Percentiles rank a stretch among this genome's conserved stretches.
Evolutionary conservation across 805 yeast genomes (phyloP).

Genomic region (Candida nanaspora): DNA sequence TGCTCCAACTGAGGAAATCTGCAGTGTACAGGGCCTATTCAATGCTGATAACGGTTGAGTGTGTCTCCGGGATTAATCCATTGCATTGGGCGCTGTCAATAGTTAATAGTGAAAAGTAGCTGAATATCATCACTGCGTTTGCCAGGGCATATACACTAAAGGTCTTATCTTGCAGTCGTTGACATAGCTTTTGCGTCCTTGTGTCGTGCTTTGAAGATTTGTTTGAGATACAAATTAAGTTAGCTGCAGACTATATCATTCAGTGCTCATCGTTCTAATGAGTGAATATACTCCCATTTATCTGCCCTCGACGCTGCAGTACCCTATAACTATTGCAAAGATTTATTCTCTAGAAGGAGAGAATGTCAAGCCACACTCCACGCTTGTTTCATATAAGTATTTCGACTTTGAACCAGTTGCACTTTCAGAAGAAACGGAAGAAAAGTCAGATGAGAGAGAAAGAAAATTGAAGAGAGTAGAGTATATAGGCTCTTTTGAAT

Average conservation of each 20-base stretch:
- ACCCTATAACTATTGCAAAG: constrained; percentile 58
- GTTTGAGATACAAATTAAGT: too few relatives aligned
- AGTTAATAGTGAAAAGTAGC: too few relatives aligned
- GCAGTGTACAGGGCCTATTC: too few relatives aligned
- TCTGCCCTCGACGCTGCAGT: constrained; percentile 58
- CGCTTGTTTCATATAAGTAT: constrained; percentile 56
- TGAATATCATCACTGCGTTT: too few relatives aligned
- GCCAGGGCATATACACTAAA: too few relatives aligned
- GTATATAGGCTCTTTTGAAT: constrained; percentile 69
- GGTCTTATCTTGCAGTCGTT: too few relatives aligned
- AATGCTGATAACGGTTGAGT: too few relatives aligned
- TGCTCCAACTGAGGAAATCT: too few relatives aligned
- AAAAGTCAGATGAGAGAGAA: constrained; percentile 31
- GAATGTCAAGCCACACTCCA: constrained; percentile 40
- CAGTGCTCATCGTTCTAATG: constrained; percentile 12
- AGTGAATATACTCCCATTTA: constrained; percentile 37
- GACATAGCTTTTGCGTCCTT: too few relatives aligned
- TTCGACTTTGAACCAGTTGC: constrained; percentile 59
- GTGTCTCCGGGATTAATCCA: too few relatives aligned
- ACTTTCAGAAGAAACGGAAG: constrained; percentile 31
- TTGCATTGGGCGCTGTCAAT: too few relatives aligned
- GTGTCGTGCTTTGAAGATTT: too few relatives aligned
- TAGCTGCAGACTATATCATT: background rate
- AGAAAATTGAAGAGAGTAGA: constrained; percentile 45
- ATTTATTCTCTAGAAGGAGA: constrained; percentile 40